A percentile compares a stretch with the other conserved stretches of the same genome.
These are phyloP conservation scores for Crithidia fasciculata DNA, from an alignment of 208 protist genomes.

Conservation along the genomic window DNA sequence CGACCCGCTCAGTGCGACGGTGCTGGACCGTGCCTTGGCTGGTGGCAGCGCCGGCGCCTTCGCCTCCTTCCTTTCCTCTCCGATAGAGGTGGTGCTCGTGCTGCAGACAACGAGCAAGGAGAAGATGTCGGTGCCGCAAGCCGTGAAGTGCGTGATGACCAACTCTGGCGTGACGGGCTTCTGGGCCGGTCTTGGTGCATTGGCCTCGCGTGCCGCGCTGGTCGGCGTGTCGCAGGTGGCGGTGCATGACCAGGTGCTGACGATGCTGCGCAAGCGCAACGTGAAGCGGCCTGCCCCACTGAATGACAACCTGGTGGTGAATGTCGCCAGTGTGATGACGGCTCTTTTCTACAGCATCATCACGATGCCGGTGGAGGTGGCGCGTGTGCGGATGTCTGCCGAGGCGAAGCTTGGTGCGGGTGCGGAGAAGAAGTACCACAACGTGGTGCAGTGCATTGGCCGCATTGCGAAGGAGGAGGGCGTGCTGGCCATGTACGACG, in stretches of 20 bases:
- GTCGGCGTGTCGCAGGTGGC: slow-evolving; percentile 91
- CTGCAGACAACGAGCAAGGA: slow-evolving; percentile 86
- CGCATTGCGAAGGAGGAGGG: slow-evolving; percentile 83
- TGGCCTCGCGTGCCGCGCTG: slow-evolving; percentile 80
- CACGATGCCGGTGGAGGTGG: slow-evolving; percentile 92
- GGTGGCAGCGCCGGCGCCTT: slow-evolving; percentile 82
- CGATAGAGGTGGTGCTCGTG: slow-evolving; percentile 91
- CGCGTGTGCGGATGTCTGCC: slow-evolving; percentile 88
- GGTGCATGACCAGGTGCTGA: slow-evolving; percentile 92
- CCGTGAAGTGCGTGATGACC: slow-evolving; percentile 48
- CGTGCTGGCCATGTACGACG: slow-evolving; percentile 77
- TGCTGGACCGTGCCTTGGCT: slow-evolving; percentile 78
- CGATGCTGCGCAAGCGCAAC: slow-evolving; percentile 67
- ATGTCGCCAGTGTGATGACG: slow-evolving; percentile 79
- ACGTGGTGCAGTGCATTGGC: slow-evolving; percentile 80
- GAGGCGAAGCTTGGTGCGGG: slow-evolving; percentile 72
- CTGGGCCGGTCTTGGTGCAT: slow-evolving; percentile 86
- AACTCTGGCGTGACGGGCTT: slow-evolving; percentile 68
- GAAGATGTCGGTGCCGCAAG: slow-evolving; percentile 59
- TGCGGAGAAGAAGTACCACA: slow-evolving; percentile 67
- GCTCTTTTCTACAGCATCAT: slow-evolving; percentile 84
- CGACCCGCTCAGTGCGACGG: slow-evolving; percentile 57
- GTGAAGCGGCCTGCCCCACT: slow-evolving; percentile 26
- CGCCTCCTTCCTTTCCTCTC: slow-evolving; percentile 86
- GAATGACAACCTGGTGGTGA: slow-evolving; percentile 81